Percentiles rank a stretch among this genome's conserved stretches.
These are phyloP conservation scores for Syzygium malaccense DNA, from an alignment of 441 rosid species.

Conservation along the genomic window DNA sequence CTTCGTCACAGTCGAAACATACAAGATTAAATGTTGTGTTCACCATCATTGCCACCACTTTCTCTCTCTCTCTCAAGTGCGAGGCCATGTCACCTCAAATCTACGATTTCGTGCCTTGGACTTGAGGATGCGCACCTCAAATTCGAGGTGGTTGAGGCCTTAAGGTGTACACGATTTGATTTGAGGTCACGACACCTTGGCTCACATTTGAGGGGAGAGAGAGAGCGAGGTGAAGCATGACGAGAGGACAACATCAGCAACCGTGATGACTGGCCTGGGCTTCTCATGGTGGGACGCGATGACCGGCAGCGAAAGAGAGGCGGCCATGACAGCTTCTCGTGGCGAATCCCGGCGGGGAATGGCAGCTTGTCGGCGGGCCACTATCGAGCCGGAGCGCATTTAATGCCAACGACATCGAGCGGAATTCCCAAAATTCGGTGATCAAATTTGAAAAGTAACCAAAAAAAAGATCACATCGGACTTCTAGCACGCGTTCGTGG, in stretches of 20 bases:
- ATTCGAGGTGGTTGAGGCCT: not conserved
- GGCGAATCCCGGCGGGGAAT: not conserved
- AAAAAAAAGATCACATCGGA: not conserved
- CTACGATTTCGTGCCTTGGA: rapidly evolving
- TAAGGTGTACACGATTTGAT: rapidly evolving
- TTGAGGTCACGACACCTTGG: rapidly evolving
- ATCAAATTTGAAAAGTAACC: not conserved
- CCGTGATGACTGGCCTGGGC: rapidly evolving
- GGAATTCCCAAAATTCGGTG: not conserved
- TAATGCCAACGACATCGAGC: rapidly evolving
- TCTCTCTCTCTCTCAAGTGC: not conserved
- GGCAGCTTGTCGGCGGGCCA: not conserved
- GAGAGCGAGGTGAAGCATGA: not conserved
- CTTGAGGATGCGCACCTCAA: not conserved
- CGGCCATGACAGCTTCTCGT: rapidly evolving
- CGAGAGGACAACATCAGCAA: rapidly evolving
- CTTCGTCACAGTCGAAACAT: rapidly evolving
- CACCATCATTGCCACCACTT: not conserved
- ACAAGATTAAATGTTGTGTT: not conserved
- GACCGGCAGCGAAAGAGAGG: not conserved
- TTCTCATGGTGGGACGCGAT: not conserved
- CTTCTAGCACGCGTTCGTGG: not conserved
- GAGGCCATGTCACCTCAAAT: not conserved
- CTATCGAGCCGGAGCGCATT: not conserved
- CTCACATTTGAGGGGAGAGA: not conserved